Evolutionary conservation across 2,329 filamentous ascomycete species (phyloP).

Genomic region (Ophiostoma ips): DNA sequence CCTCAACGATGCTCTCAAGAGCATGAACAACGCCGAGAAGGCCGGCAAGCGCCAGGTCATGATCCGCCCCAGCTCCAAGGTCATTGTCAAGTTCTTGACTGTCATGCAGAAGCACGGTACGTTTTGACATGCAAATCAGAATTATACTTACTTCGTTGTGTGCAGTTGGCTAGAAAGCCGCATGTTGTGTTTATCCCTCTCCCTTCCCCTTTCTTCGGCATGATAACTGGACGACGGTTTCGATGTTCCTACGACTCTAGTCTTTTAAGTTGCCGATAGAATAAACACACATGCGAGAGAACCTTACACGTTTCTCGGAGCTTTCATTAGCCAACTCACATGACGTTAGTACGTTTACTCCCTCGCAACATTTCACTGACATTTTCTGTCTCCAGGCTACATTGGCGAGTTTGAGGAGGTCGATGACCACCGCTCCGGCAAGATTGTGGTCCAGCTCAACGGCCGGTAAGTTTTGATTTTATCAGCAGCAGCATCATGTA

Average conservation of each 20-base stretch:
- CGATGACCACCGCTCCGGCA: slow-evolving; percentile 98
- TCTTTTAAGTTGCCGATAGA: slow-evolving; percentile 99
- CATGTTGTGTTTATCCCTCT: background rate
- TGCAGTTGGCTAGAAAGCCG: background rate
- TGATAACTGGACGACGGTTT: slow-evolving; percentile 99
- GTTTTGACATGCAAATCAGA: slow-evolving; percentile 21
- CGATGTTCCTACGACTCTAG: slow-evolving; percentile 72
- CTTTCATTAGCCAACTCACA: slow-evolving; percentile 20
- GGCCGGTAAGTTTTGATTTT: slow-evolving; percentile 40
- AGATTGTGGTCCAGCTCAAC: slow-evolving; percentile 99
- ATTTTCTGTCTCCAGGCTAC: slow-evolving; percentile 53
- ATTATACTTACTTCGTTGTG: background rate
- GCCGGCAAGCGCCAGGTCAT: slow-evolving; percentile 97
- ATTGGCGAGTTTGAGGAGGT: slow-evolving; percentile 99
- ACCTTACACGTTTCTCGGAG: slow-evolving; percentile 95
- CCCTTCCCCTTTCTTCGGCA: slow-evolving; percentile 50
- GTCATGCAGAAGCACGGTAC: slow-evolving; percentile 99
- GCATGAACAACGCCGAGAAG: slow-evolving; percentile 99
- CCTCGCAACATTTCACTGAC: slow-evolving; percentile 57
- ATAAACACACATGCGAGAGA: slow-evolving; percentile 56
- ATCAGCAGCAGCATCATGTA: background rate
- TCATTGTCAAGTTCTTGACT: slow-evolving; percentile 97
- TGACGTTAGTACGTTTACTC: slow-evolving; percentile 89
- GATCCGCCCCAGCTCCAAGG: slow-evolving; percentile 97
- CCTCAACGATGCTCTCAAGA: slow-evolving; percentile 97